Conservation (phyloP, 169 alveolate genomes). For the Cryptosporidium bovis region DNA sequence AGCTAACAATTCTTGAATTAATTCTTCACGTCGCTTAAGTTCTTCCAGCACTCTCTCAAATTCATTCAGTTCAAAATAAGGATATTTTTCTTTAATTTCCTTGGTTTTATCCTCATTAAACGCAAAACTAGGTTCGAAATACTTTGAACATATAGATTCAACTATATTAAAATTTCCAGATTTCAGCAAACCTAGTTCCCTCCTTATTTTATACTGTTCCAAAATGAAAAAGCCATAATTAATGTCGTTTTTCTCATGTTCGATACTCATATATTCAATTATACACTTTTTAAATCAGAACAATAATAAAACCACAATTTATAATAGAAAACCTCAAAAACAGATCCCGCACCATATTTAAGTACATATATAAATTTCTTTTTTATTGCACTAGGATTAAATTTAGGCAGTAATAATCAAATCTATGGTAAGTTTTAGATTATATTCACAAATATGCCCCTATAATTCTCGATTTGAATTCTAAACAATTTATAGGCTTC, state of each 20-base stretch:
- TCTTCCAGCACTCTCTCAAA: conserved; percentile 64
- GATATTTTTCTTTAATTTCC: background rate
- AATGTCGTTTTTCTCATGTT: conserved; percentile 9
- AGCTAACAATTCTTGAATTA: conserved; percentile 33
- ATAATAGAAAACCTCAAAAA: too few species aligned
- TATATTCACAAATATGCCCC: too few species aligned
- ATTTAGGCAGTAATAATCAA: background rate
- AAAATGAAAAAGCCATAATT: conserved; percentile 22
- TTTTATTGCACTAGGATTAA: too few species aligned
- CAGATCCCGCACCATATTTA: too few species aligned
- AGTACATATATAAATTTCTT: too few species aligned
- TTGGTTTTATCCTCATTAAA: background rate
- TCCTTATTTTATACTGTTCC: conserved; percentile 47
- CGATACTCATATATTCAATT: background rate
- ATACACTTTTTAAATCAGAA: too few species aligned
- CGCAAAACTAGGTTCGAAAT: background rate
- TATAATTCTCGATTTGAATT: too few species aligned
- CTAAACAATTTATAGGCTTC: conserved; percentile 2
- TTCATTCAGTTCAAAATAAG: background rate
- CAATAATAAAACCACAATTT: too few species aligned
- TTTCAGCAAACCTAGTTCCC: conserved; percentile 13
- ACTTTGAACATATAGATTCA: conserved; percentile 38
- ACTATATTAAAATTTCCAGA: background rate
- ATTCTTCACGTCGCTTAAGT: conserved; percentile 64
- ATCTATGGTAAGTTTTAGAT: background rate